phyloP scores from a whole-genome alignment of 2,329 filamentous ascomycete genomes.

The Talaromyces rugulosus region DNA sequence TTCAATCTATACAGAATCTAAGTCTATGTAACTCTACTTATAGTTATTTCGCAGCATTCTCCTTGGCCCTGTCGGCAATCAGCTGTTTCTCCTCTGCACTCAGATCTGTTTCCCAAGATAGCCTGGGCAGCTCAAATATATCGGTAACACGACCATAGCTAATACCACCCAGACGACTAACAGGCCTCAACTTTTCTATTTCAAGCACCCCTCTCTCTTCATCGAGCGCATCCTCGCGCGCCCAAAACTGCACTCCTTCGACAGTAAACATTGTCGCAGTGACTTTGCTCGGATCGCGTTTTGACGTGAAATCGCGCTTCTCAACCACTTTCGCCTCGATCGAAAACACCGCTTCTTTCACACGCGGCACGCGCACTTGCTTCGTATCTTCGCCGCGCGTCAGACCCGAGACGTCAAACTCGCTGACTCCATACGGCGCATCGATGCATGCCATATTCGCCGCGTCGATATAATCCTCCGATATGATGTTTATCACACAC shows the following conservation, averaged over 20 bases:
- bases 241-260: slow-evolving; percentile 80
- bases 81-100: background rate
- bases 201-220: slow-evolving; percentile 67
- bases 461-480: slow-evolving; percentile 76
- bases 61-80: background rate
- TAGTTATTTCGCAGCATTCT: background rate
- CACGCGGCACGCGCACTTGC: slow-evolving; percentile 62
- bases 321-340: slow-evolving; percentile 72
- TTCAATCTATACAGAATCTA: background rate
- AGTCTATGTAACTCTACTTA: background rate
- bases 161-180: slow-evolving; percentile 74
- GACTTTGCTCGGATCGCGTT: slow-evolving; percentile 62
- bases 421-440: slow-evolving; percentile 65
- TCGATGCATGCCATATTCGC: slow-evolving; percentile 72
- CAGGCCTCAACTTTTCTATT: slow-evolving; percentile 60
- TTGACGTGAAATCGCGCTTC: slow-evolving; percentile 67
- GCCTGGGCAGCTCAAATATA: slow-evolving; percentile 62
- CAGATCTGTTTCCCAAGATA: slow-evolving; percentile 21
- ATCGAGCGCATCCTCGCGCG: slow-evolving; percentile 75
- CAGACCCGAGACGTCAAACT: slow-evolving; percentile 72
- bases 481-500: slow-evolving; percentile 78
- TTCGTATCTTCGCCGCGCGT: slow-evolving; percentile 57
- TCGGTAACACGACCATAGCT: slow-evolving; percentile 67
- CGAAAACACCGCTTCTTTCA: slow-evolving; percentile 72
- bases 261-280: slow-evolving; percentile 67